Evolutionary conservation across 805 yeast genomes (phyloP), one percentile per base, ranked within the genome.

Genomic region (Zygosaccharomyces kombuchaensis): DNA sequence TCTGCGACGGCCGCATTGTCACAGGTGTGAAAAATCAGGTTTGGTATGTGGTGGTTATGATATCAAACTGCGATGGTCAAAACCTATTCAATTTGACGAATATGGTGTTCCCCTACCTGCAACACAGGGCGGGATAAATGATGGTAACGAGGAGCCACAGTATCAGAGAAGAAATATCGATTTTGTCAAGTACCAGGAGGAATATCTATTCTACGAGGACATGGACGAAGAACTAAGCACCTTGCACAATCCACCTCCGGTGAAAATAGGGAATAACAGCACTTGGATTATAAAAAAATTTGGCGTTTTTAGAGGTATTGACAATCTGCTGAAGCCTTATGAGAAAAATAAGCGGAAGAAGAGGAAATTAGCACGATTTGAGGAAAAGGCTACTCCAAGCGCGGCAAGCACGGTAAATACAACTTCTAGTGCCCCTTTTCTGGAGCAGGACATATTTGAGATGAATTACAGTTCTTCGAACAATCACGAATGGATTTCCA

Each of bases 31-130:
- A 34, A 81, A 80, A 56, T 75, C 87, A 0, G 81, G 83, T 0
- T 61, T 85, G 22, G 68, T 71, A 2, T 89, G 96, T 58, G 87
- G 83, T 23, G 96, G 96, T 0, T 89, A 88, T 58, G 86, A 80
- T 49, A 82, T 89, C 46, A 85, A 84, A 54, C 74, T 89, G 25
- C 69, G 89, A 48, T 89, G 96, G 96, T 68, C 72, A 2, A 66
- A 65, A 10, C 85, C 87, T 0, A 63, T 77, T 3, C 65, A 65
- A 40, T 79, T 77, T 48, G 77, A 78, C 50, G 62, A 59, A 34
- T 73, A 67, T 46, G 82, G 81, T 0, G 43, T 54, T 6, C 36
- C 49, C 5, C 30, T 48, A 4, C 34, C 51, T 10, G 49, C 43
- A 10, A 34, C 41, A 6, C 45, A 41, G 17, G 50, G 53, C 14